A percentile compares a stretch with the other conserved stretches of the same genome.
phyloP scores from a whole-genome alignment of 371 early-diverging fungal species.

The Rhizopus arrhizus region DNA sequence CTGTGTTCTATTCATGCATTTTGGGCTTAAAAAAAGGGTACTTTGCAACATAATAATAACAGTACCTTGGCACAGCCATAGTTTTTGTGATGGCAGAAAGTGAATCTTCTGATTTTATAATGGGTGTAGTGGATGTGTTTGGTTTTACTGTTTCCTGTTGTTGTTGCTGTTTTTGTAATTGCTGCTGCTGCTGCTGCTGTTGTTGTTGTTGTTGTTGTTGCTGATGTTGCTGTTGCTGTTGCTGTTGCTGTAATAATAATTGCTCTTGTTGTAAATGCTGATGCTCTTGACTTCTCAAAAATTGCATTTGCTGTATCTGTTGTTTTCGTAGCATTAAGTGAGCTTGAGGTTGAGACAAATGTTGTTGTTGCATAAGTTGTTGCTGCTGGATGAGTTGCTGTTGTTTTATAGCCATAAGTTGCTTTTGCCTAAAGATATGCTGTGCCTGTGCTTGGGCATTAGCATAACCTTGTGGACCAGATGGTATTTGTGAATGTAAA shows the following conservation, averaged over 20 bases:
- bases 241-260: slow-evolving; percentile 10
- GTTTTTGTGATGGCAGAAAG: slow-evolving; percentile 16
- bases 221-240: slow-evolving; percentile 17
- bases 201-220: slow-evolving; percentile 17
- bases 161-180: slow-evolving; percentile 10
- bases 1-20: slow-evolving; percentile 10
- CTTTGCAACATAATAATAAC: neutral
- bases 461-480: slow-evolving; percentile 29
- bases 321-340: slow-evolving; percentile 8
- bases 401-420: slow-evolving; percentile 25
- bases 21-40: no score
- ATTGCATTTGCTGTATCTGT: slow-evolving; percentile 16
- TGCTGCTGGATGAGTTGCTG: slow-evolving; percentile 11
- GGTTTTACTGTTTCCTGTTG: slow-evolving; percentile 11
- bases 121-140: slow-evolving; percentile 27
- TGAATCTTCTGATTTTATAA: slow-evolving; percentile 30
- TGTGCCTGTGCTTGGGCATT: slow-evolving; percentile 30
- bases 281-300: slow-evolving; percentile 8
- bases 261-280: slow-evolving; percentile 6
- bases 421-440: slow-evolving; percentile 31
- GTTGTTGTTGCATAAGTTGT: slow-evolving; percentile 7
- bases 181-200: slow-evolving; percentile 20
- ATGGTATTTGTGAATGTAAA: slow-evolving; percentile 18
- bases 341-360: slow-evolving; percentile 2
- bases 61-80: slow-evolving; percentile 15